Conservation (phyloP, 257 asterid genomes). For the Salvia hispanica region DNA sequence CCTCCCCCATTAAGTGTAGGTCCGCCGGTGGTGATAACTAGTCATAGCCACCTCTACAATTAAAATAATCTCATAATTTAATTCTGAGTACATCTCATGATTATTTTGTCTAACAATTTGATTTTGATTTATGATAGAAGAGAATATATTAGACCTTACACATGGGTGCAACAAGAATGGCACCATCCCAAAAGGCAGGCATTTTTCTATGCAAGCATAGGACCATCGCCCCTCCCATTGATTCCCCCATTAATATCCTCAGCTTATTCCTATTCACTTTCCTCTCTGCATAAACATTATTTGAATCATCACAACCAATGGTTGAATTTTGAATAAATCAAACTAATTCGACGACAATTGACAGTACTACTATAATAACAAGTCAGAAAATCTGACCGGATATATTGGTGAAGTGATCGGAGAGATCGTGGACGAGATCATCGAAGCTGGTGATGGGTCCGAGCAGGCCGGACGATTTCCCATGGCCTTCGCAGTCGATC, state of each 20-base stretch:
- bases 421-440: slow-evolving; percentile 56
- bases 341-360: too few species aligned
- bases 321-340: too few species aligned
- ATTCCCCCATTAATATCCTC: slow-evolving; percentile 69
- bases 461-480: slow-evolving; percentile 62
- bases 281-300: slow-evolving; percentile 39
- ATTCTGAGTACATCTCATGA: too few species aligned
- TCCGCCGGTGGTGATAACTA: too few species aligned
- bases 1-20: too few species aligned
- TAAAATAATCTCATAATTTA: too few species aligned
- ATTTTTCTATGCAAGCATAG: slow-evolving; percentile 60
- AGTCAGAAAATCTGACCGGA: slow-evolving; percentile 34
- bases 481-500: slow-evolving; percentile 64
- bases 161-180: slow-evolving; percentile 76
- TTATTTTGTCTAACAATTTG: too few species aligned
- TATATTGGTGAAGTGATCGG: slow-evolving; percentile 51
- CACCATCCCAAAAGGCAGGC: slow-evolving; percentile 69
- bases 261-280: slow-evolving; percentile 43
- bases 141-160: too few species aligned
- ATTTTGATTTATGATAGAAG: too few species aligned
- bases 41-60: too few species aligned
- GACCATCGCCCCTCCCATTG: slow-evolving; percentile 84
- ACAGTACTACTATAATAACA: too few species aligned
- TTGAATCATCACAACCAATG: too few species aligned
- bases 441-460: slow-evolving; percentile 63